A percentile compares a stretch with the other conserved stretches of the same genome.
phyloP scores from a whole-genome alignment of 2,329 filamentous ascomycete genomes.

The Ophidiomyces ophidiicola region DNA sequence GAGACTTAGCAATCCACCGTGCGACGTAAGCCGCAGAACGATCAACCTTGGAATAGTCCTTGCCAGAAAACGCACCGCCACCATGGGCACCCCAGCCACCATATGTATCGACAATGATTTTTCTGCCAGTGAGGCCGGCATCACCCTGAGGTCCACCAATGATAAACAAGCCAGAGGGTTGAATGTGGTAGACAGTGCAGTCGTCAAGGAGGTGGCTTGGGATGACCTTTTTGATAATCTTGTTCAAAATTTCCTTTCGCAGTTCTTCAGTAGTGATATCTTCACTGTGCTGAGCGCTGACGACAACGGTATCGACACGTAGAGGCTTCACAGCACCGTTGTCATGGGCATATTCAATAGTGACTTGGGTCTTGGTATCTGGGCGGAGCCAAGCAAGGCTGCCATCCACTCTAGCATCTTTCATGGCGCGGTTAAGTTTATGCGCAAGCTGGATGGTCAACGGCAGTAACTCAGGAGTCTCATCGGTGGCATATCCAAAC shows the following conservation, averaged over 20 bases:
- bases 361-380: constrained; percentile 99
- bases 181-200: constrained; percentile 92
- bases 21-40: constrained; percentile 94
- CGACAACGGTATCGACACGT: constrained; percentile 91
- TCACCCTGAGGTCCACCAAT: constrained; percentile 99
- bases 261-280: constrained; percentile 83
- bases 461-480: constrained; percentile 94
- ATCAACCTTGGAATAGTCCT: constrained; percentile 99
- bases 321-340: constrained; percentile 82
- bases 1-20: constrained; percentile 98
- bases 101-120: constrained; percentile 99
- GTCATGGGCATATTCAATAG: constrained; percentile 96
- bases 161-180: constrained; percentile 97
- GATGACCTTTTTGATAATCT: constrained; percentile 94
- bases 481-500: constrained; percentile 99
- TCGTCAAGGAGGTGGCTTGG: constrained; percentile 85
- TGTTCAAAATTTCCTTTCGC: constrained; percentile 88
- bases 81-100: constrained; percentile 99
- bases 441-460: constrained; percentile 88
- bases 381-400: constrained; percentile 86
- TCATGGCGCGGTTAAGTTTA: constrained; percentile 95
- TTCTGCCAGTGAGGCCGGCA: constrained; percentile 93
- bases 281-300: constrained; percentile 86
- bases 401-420: constrained; percentile 73
- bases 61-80: constrained; percentile 99